Conservation (phyloP, 345 rosid species). For the Populus simonii region DNA sequence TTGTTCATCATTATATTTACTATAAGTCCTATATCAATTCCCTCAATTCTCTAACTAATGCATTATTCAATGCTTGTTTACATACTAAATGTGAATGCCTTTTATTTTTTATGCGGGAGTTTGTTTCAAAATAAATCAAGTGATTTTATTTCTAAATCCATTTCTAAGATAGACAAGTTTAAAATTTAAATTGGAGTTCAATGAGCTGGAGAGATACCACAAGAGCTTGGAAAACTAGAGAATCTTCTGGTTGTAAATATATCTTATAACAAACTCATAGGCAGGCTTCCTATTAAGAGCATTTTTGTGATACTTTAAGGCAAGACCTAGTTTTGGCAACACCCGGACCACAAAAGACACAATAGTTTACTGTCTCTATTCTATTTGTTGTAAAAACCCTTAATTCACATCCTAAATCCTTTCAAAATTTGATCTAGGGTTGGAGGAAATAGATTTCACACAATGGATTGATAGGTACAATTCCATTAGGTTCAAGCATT, state of each 20-base stretch:
- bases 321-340: too few species aligned
- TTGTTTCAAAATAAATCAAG: constrained; percentile 74
- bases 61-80: background rate
- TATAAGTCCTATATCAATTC: constrained; percentile 44
- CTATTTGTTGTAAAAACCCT: too few species aligned
- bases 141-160: too few species aligned
- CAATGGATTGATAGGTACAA: constrained; percentile 55
- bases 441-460: constrained; percentile 69
- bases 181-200: constrained; percentile 68
- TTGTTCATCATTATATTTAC: constrained; percentile 67
- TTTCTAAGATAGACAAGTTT: constrained; percentile 61
- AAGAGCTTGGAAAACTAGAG: constrained; percentile 56
- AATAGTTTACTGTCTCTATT: too few species aligned
- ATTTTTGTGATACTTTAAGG: constrained; percentile 30
- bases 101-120: constrained; percentile 46
- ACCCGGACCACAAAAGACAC: too few species aligned
- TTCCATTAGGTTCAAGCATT: constrained; percentile 58
- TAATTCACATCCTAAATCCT: too few species aligned
- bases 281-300: constrained; percentile 65
- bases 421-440: constrained; percentile 46
- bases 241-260: constrained; percentile 73
- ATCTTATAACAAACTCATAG: constrained; percentile 64
- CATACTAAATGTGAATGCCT: background rate
- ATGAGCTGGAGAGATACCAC: constrained; percentile 71
- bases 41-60: background rate